Evolutionary conservation across 805 yeast genomes (phyloP), one percentile per base, ranked within the genome.

Genomic region (Kurtzmaniella cleridarum): DNA sequence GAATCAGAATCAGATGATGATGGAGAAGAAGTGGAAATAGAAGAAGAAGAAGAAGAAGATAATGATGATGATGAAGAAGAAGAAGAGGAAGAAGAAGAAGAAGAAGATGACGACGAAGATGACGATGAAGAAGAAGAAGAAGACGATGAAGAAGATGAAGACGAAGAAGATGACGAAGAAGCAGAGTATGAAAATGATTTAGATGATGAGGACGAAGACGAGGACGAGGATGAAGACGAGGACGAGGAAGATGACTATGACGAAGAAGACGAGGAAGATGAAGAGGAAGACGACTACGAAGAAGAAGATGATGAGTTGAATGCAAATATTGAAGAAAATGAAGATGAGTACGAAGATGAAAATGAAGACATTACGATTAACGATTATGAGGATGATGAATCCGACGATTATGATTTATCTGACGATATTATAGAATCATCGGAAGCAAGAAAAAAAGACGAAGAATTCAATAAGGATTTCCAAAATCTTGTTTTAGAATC

Each of bases 401-500:
- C 44, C 13, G 48, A 40, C 12, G 46, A 38, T n/a, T 67, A 60
- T 43, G 69, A 63, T 34, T 34, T 32, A 15, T 24, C 24, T 30
- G 13, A 18, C 13, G 37, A 34, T 23, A 31, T 3, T 14, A 18
- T 31, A 29, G 27, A 39, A 8, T 38, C 50, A 7, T 68, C 63
- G 30, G 75, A 70, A 38, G 76, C 75, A 40, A 55, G 52, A 26
- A 67, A 67, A 43, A 68, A 76, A 20, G 73, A 68, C 26, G 75
- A 69, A 3, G 76, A 72, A 27, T 45, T 84, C 35, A 87, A 81
- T 29, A 68, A 60, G 36, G 84, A 81, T 48, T 75, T 78, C 43
- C 73, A 73, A 41, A 62, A 57, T 37, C 56, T 82, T 50, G 63
- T 80, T 43, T 49, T 60, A n/a, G 80, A 76, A 15, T 69, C 84